A percentile compares a stretch with the other conserved stretches of the same genome.
phyloP scores from a whole-genome alignment of 225 moss, liverwort and hornwort genomes.

The Takakia lepidozioides region DNA sequence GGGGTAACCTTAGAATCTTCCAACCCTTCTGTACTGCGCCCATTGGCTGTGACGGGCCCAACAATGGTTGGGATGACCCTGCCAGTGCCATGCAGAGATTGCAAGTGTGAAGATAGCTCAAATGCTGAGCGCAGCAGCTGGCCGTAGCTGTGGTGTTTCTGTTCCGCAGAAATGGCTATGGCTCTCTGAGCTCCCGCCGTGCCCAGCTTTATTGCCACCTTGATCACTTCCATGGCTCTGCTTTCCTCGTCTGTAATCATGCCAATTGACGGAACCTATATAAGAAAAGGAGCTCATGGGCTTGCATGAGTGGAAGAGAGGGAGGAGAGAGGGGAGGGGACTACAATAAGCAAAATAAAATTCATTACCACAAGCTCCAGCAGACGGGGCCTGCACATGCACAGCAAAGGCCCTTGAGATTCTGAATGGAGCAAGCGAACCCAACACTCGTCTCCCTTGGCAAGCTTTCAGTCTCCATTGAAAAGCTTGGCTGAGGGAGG shows the following conservation, averaged over 20 bases:
- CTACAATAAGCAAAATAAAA: neutral
- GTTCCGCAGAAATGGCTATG: conserved; percentile 35
- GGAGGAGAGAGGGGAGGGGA: no score
- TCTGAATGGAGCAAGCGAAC: neutral
- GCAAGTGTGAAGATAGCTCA: conserved; percentile 28
- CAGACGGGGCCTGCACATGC: neutral
- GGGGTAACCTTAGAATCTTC: no score
- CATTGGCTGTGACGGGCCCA: conserved; percentile 9
- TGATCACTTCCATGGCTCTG: conserved; percentile 39
- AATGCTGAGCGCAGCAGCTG: conserved; percentile 36
- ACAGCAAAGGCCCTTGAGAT: neutral
- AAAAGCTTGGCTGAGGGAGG: no score
- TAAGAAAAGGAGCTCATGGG: no score
- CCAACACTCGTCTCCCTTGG: no score
- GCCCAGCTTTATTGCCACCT: conserved; percentile 34
- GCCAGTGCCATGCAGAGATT: conserved; percentile 7
- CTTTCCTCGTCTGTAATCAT: conserved; percentile 14
- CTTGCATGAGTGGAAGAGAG: no score
- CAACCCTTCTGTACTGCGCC: no score
- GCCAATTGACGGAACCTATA: no score
- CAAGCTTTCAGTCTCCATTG: neutral
- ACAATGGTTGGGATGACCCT: no score
- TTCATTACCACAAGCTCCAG: conserved; percentile 3
- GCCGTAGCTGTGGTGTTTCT: conserved; percentile 34
- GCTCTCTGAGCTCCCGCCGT: conserved; percentile 21